Evolutionary conservation across 768 basidiomycete genomes (phyloP).

Genomic region (Calocybe indica): DNA sequence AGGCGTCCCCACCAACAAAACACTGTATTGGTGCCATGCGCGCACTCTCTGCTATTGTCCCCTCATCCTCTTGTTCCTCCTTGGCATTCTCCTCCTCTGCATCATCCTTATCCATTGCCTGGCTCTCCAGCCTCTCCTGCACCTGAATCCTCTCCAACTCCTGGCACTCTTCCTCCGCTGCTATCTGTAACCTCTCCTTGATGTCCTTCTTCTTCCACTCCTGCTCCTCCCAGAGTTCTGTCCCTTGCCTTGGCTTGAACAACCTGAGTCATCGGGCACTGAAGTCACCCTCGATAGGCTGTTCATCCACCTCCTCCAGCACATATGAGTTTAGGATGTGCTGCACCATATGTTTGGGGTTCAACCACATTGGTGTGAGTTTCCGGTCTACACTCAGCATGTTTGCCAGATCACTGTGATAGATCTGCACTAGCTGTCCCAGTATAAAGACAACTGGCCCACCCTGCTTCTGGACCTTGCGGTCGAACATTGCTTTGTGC

Average conservation of each 20-base stretch:
- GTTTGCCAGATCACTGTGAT: background rate
- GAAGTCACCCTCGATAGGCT: background rate
- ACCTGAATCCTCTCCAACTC: too few species aligned
- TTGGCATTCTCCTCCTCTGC: too few species aligned
- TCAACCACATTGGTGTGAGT: background rate
- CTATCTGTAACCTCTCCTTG: background rate
- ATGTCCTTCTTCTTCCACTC: background rate
- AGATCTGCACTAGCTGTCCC: background rate
- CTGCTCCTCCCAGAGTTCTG: background rate
- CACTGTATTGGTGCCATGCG: too few species aligned
- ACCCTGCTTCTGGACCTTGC: background rate
- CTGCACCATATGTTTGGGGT: background rate
- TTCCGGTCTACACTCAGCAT: background rate
- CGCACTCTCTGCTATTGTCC: too few species aligned
- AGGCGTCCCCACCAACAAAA: too few species aligned
- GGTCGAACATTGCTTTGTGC: background rate
- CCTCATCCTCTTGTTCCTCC: too few species aligned
- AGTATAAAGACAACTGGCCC: background rate
- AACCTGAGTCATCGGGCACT: background rate
- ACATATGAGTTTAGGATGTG: background rate
- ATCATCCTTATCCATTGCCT: too few species aligned
- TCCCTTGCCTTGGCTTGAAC: background rate
- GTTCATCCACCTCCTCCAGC: background rate
- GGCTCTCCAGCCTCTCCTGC: too few species aligned
- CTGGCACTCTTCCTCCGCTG: too few species aligned